phyloP scores from a whole-genome alignment of 2,329 filamentous ascomycete genomes.

The Cordyceps cateniannulata region DNA sequence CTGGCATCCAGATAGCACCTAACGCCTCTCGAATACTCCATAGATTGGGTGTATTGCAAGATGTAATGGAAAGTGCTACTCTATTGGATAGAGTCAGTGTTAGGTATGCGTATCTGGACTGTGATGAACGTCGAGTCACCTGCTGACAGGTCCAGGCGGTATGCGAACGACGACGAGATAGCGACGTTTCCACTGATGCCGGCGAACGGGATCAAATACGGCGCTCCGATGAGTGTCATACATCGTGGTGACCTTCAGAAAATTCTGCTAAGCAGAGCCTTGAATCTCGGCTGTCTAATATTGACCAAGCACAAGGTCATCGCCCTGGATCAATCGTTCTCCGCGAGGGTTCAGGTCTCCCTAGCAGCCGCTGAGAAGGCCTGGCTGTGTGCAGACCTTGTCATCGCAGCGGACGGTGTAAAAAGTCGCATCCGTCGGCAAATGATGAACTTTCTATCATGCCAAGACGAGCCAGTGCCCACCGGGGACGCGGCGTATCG shows the following conservation, averaged over 20 bases:
- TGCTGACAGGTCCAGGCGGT: slow-evolving; percentile 15
- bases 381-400: neutral
- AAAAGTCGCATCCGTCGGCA: neutral
- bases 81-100: slow-evolving; percentile 24
- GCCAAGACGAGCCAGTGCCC: slow-evolving; percentile 29
- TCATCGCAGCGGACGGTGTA: neutral
- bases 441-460: neutral
- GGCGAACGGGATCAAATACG: slow-evolving; percentile 16
- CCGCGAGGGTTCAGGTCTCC: neutral
- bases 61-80: slow-evolving; percentile 40
- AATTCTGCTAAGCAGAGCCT: slow-evolving; percentile 36
- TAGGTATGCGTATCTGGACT: slow-evolving; percentile 17
- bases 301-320: neutral
- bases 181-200: slow-evolving; percentile 17
- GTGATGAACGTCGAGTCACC: too few species aligned
- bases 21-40: slow-evolving; percentile 76
- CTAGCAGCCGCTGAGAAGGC: neutral
- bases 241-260: slow-evolving; percentile 21
- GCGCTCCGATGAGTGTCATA: slow-evolving; percentile 20
- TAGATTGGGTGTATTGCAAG: slow-evolving; percentile 63
- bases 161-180: slow-evolving; percentile 21
- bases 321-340: neutral
- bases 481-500: slow-evolving; percentile 49
- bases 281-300: slow-evolving; percentile 19
- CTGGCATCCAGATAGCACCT: slow-evolving; percentile 77